These are phyloP conservation scores for Boletus eberwhitei DNA, from an alignment of 768 basidiomycete species.

Conservation along the genomic window DNA sequence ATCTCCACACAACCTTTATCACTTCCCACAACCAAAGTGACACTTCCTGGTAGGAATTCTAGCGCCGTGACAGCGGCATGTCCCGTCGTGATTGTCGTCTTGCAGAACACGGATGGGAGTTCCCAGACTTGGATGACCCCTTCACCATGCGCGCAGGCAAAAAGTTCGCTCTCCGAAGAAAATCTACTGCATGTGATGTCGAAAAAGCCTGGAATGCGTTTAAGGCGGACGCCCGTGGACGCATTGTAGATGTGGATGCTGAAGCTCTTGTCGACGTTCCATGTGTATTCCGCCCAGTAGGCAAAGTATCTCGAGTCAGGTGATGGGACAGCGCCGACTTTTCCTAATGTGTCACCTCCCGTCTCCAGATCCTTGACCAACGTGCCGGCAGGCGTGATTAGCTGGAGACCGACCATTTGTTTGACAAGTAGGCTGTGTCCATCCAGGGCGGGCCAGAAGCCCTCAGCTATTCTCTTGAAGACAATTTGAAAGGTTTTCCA, in stretches of 20 bases:
- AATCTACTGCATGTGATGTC: constrained; percentile 12
- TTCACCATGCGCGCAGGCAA: constrained; percentile 12
- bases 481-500: constrained; percentile 4
- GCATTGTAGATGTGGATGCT: constrained; percentile 20
- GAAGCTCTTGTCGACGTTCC: constrained; percentile 13
- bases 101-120: constrained; percentile 7
- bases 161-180: constrained; percentile 7
- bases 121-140: constrained; percentile 20
- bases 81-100: constrained; percentile 1
- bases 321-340: constrained; percentile 5
- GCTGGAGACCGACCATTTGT: constrained; percentile 5
- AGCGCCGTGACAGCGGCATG: constrained; percentile 11
- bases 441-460: constrained; percentile 13
- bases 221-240: constrained; percentile 6
- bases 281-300: constrained; percentile 17
- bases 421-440: constrained; percentile 11
- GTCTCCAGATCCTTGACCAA: constrained; percentile 11
- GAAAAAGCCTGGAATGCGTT: constrained; percentile 13
- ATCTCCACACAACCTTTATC: constrained; percentile 11
- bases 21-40: constrained; percentile 8
- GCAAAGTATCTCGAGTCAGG: constrained; percentile 18
- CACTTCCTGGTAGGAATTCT: constrained; percentile 10
- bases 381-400: background rate
- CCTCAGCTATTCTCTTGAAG: background rate
- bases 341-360: constrained; percentile 3